Conservation (phyloP, 2,329 filamentous ascomycete species). For the Sclerotinia nivalis region DNA sequence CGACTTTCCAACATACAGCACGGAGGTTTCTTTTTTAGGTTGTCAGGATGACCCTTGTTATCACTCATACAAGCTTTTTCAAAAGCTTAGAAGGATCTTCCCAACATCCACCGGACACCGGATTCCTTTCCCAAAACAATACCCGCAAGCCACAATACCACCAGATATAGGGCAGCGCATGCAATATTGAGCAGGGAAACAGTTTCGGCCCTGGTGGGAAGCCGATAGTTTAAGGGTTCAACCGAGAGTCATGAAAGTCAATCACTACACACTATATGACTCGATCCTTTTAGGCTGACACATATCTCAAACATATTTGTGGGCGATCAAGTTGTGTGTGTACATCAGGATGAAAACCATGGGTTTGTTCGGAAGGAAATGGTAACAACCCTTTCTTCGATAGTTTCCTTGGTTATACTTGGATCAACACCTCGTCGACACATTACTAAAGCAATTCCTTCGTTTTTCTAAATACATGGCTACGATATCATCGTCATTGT, state of each 20-base stretch:
- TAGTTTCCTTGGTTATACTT: not conserved
- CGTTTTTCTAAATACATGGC: not conserved
- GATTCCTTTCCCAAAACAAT: not conserved
- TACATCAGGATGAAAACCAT: not conserved
- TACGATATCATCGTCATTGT: not conserved
- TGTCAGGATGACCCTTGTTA: constrained; percentile 5
- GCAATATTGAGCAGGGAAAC: not conserved
- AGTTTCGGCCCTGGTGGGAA: not conserved
- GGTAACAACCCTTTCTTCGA: not conserved
- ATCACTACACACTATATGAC: not conserved
- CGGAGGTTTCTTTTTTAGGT: not conserved
- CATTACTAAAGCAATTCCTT: not conserved
- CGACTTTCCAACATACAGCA: not conserved
- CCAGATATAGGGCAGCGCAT: constrained; percentile 15
- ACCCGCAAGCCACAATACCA: constrained; percentile 10
- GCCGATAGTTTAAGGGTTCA: not conserved
- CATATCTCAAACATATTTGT: not conserved
- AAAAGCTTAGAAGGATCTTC: not conserved
- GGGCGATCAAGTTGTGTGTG: not conserved
- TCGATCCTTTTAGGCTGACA: not conserved
- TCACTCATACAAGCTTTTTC: not conserved
- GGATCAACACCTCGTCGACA: not conserved
- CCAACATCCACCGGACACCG: not conserved
- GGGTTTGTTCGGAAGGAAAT: not conserved
- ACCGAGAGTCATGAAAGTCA: not conserved